phyloP scores from a whole-genome alignment of 257 asterid genomes.

The Solanum pimpinellifolium region DNA sequence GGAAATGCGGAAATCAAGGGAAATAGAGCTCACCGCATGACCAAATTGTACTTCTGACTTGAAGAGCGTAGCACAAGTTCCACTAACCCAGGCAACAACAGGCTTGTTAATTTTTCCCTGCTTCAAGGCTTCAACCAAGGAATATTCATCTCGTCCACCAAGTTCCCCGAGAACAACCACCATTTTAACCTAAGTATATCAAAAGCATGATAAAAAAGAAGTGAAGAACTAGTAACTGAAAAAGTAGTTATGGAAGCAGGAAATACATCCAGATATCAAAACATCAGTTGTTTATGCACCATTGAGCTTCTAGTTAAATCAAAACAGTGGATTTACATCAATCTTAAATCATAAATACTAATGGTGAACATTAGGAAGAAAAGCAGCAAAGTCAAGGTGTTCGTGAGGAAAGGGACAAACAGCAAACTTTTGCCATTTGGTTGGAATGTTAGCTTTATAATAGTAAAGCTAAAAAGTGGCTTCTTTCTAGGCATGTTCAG shows the following conservation, averaged over 20 bases:
- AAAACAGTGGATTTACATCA: not conserved
- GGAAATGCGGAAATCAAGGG: not conserved
- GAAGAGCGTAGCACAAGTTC: conserved; percentile 95
- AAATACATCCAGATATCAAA: not conserved
- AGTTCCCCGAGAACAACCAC: conserved; percentile 98
- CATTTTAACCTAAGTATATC: conserved; percentile 61
- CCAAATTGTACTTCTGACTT: conserved; percentile 99
- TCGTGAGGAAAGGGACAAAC: not conserved
- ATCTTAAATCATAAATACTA: not conserved
- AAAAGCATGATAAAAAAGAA: not conserved
- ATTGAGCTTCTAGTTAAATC: not conserved
- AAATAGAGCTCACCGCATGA: conserved; percentile 73
- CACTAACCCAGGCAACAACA: conserved; percentile 99
- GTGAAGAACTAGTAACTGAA: not conserved
- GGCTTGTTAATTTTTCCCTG: conserved; percentile 92
- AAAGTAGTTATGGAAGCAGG: not conserved
- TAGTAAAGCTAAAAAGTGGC: not conserved
- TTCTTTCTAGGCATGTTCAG: not conserved
- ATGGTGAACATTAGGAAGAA: not conserved
- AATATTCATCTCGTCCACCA: conserved; percentile 99
- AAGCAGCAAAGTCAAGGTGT: not conserved
- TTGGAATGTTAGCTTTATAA: not conserved
- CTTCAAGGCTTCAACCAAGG: conserved; percentile 92
- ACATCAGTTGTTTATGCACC: not conserved
- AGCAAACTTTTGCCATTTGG: not conserved